Percentiles rank a stretch among this genome's conserved stretches.
Evolutionary conservation across 2,329 filamentous ascomycete species (phyloP).

Genomic region (Leptographium galeiforme): DNA sequence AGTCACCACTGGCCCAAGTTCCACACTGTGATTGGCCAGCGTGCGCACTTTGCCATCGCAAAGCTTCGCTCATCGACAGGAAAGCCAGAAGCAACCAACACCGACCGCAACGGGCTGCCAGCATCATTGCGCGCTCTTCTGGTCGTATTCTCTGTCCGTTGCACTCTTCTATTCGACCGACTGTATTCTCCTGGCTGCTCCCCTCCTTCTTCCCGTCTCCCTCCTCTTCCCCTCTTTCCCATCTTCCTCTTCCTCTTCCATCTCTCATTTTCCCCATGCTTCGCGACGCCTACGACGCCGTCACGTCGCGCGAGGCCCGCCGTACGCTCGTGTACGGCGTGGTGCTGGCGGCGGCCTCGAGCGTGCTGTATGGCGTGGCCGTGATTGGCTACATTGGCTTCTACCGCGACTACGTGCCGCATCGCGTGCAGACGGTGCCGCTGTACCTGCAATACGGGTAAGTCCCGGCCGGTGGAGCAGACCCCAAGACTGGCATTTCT

Average conservation of each 20-base stretch:
- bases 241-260: neutral
- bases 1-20: no score
- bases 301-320: constrained; percentile 38
- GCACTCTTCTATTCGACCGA: no score
- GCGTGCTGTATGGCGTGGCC: constrained; percentile 32
- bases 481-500: neutral
- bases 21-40: no score
- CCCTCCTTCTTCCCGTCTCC: neutral
- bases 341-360: constrained; percentile 28
- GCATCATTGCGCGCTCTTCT: no score
- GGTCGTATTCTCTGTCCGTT: no score
- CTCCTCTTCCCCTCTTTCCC: neutral
- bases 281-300: constrained; percentile 18
- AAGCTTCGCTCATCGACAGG: no score
- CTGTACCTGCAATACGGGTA: constrained; percentile 48
- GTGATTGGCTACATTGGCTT: constrained; percentile 36
- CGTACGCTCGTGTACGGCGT: constrained; percentile 33
- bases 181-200: neutral
- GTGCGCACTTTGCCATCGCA: no score
- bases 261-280: neutral
- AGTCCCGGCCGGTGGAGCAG: constrained; percentile 9
- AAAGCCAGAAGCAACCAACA: no score
- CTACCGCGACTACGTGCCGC: constrained; percentile 43
- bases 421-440: constrained; percentile 37
- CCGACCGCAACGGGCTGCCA: no score